Evolutionary conservation across 352 stramenopile species (phyloP).

Genomic region (Phytophthora capsici): DNA sequence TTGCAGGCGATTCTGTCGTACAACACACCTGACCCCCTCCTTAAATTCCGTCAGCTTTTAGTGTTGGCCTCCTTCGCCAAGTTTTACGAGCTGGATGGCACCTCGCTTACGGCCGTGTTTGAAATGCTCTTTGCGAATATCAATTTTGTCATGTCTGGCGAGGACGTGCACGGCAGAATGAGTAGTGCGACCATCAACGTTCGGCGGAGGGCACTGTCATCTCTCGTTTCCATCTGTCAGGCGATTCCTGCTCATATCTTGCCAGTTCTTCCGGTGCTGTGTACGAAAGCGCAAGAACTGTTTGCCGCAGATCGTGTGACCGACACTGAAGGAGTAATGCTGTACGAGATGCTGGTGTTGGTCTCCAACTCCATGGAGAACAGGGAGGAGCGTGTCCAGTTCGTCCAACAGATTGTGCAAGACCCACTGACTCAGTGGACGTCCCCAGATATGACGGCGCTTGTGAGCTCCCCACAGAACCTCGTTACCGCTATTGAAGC

Average conservation of each 20-base stretch:
- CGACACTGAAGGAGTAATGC: conserved; percentile 75
- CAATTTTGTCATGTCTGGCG: conserved; percentile 69
- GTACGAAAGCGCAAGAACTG: conserved; percentile 70
- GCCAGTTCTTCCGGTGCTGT: conserved; percentile 75
- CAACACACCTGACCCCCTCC: conserved; percentile 59
- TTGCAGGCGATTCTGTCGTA: conserved; percentile 66
- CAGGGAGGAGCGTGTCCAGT: conserved; percentile 61
- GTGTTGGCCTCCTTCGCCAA: conserved; percentile 76
- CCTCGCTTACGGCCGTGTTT: conserved; percentile 71
- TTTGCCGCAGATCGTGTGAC: conserved; percentile 76
- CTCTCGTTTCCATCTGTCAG: conserved; percentile 81
- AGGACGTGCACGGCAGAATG: conserved; percentile 72
- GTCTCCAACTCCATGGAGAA: conserved; percentile 84
- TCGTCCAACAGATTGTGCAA: conserved; percentile 78
- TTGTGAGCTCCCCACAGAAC: conserved; percentile 62
- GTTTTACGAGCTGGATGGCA: conserved; percentile 72
- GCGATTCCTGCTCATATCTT: conserved; percentile 77
- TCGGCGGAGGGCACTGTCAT: conserved; percentile 66
- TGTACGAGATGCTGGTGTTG: conserved; percentile 86
- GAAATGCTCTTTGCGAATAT: conserved; percentile 80
- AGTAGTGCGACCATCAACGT: conserved; percentile 77
- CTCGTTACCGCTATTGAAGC: conserved; percentile 66
- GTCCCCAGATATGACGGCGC: conserved; percentile 61
- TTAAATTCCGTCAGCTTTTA: conserved; percentile 80
- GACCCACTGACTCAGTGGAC: conserved; percentile 72